Conservation (phyloP, 331 rosid genomes). For the Malus hybrid region DNA sequence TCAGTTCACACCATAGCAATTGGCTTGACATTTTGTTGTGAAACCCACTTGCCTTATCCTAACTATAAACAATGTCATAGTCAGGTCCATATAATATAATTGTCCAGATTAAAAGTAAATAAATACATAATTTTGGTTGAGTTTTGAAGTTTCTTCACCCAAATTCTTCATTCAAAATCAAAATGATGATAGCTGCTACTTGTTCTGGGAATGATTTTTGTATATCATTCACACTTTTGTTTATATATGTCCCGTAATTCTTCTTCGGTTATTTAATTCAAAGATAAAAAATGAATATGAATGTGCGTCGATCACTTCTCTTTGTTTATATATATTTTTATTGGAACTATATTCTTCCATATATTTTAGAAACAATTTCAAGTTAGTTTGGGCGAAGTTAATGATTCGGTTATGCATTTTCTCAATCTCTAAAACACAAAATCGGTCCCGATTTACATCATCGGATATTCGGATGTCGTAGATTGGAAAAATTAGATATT, state of each 20-base stretch:
- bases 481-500: no score
- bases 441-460: no score
- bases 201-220: background rate
- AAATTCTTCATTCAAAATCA: background rate
- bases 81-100: background rate
- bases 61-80: background rate
- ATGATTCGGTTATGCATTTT: background rate
- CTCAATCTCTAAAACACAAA: background rate
- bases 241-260: no score
- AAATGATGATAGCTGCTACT: background rate
- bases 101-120: background rate
- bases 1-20: constrained; percentile 9
- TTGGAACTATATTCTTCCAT: background rate
- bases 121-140: background rate
- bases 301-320: no score
- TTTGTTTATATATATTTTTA: background rate
- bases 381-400: background rate
- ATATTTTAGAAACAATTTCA: background rate
- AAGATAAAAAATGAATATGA: no score
- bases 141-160: background rate
- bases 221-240: no score
- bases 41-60: constrained; percentile 7
- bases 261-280: no score
- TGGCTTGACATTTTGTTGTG: background rate
- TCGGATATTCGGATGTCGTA: background rate